Percentiles rank a stretch among this genome's conserved stretches.
These are phyloP conservation scores for sorghum (Sorghum bicolor) DNA, from an alignment of 176 grass and related monocot genomes.

Conservation along the genomic window DNA sequence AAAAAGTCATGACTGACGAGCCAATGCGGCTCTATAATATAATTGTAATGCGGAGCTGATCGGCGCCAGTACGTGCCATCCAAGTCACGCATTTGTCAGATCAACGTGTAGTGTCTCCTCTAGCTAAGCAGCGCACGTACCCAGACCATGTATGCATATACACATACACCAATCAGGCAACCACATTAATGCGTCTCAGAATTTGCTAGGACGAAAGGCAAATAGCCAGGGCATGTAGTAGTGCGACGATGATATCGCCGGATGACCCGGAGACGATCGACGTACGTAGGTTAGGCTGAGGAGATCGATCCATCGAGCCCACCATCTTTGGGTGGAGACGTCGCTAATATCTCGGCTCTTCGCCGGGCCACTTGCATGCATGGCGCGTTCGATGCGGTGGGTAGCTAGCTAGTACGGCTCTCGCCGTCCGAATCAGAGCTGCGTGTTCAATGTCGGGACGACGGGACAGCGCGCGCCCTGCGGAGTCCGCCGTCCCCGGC, in stretches of 20 bases:
- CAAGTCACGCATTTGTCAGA: neutral
- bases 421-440: neutral
- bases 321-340: neutral
- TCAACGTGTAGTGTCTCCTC: constrained; percentile 14
- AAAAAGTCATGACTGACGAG: too few species aligned
- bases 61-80: neutral
- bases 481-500: neutral
- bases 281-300: neutral
- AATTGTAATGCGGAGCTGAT: neutral
- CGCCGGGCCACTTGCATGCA: neutral
- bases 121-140: neutral
- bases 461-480: neutral
- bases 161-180: neutral
- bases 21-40: too few species aligned
- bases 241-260: neutral
- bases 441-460: neutral
- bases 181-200: neutral
- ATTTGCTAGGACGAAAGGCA: neutral
- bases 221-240: neutral
- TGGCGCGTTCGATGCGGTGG: neutral
- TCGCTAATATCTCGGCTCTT: neutral
- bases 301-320: neutral
- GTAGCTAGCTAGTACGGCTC: neutral
- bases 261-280: constrained; percentile 1
- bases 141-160: too few species aligned